These are phyloP conservation scores for Penicillium sp. DNA, from an alignment of 2,329 filamentous ascomycete genomes.

Conservation along the genomic window DNA sequence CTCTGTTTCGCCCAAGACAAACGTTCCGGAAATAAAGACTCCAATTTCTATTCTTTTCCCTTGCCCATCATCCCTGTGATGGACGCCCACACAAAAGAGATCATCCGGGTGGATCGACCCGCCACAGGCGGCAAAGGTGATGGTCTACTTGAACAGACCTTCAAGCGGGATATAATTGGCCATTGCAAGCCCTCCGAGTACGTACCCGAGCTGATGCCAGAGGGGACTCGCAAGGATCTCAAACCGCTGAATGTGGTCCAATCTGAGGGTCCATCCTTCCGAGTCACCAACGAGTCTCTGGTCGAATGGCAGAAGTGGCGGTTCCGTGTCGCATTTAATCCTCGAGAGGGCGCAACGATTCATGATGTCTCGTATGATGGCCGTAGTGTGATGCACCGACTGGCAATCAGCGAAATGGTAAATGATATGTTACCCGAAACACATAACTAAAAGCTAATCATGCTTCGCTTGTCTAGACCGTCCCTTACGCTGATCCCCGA, in stretches of 20 bases:
- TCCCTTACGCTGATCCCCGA: slow-evolving; percentile 66
- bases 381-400: slow-evolving; percentile 63
- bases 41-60: slow-evolving; percentile 63
- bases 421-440: background rate
- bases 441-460: background rate
- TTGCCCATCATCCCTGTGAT: slow-evolving; percentile 53
- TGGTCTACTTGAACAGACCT: slow-evolving; percentile 41
- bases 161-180: slow-evolving; percentile 49
- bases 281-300: slow-evolving; percentile 37
- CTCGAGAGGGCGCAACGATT: slow-evolving; percentile 65
- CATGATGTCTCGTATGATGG: slow-evolving; percentile 68
- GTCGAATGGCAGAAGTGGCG: slow-evolving; percentile 66
- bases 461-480: slow-evolving; percentile 29
- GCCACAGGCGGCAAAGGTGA: slow-evolving; percentile 53
- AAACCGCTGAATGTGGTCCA: slow-evolving; percentile 73
- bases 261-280: slow-evolving; percentile 66
- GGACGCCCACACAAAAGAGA: slow-evolving; percentile 54
- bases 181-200: slow-evolving; percentile 56
- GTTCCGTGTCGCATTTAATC: slow-evolving; percentile 59
- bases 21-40: slow-evolving; percentile 48
- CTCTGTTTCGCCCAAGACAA: slow-evolving; percentile 51
- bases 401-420: slow-evolving; percentile 68
- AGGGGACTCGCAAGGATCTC: slow-evolving; percentile 49
- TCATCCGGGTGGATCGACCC: slow-evolving; percentile 58
- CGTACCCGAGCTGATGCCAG: slow-evolving; percentile 47